A percentile compares a stretch with the other conserved stretches of the same genome.
Conservation (phyloP, 2,329 filamentous ascomycete species). For the Alternaria sp. region DNA sequence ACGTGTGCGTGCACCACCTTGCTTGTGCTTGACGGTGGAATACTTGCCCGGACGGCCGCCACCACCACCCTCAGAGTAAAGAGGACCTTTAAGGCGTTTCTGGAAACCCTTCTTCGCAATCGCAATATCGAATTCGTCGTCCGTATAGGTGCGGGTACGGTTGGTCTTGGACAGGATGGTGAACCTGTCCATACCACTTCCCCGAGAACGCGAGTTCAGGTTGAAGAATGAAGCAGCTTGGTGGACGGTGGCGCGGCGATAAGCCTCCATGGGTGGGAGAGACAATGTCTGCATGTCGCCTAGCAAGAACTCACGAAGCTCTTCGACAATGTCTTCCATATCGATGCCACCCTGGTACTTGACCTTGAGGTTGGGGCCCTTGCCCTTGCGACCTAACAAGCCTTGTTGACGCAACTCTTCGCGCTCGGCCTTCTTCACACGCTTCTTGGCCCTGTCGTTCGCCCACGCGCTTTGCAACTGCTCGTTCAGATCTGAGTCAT, state of each 20-base stretch:
- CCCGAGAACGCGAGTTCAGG: constrained; percentile 83
- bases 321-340: constrained; percentile 72
- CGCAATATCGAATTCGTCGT: constrained; percentile 59
- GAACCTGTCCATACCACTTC: constrained; percentile 74
- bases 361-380: constrained; percentile 60
- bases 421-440: constrained; percentile 55
- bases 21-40: constrained; percentile 14
- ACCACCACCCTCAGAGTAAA: constrained; percentile 13
- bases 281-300: constrained; percentile 69
- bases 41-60: constrained; percentile 17
- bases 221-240: constrained; percentile 76
- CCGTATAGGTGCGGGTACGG: constrained; percentile 67
- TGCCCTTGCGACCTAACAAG: constrained; percentile 52
- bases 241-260: constrained; percentile 79
- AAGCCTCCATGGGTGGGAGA: constrained; percentile 84
- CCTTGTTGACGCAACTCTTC: constrained; percentile 55
- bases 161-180: constrained; percentile 78
- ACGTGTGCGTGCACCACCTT: constrained; percentile 19
- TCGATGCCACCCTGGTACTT: constrained; percentile 78
- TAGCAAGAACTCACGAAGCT: constrained; percentile 74
- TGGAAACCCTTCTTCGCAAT: constrained; percentile 56
- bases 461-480: constrained; percentile 52
- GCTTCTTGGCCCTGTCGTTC: constrained; percentile 55
- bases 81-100: constrained; percentile 46
- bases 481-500: constrained; percentile 53